phyloP scores from a whole-genome alignment of 352 stramenopile genomes.

The Saprolegnia diclina region DNA sequence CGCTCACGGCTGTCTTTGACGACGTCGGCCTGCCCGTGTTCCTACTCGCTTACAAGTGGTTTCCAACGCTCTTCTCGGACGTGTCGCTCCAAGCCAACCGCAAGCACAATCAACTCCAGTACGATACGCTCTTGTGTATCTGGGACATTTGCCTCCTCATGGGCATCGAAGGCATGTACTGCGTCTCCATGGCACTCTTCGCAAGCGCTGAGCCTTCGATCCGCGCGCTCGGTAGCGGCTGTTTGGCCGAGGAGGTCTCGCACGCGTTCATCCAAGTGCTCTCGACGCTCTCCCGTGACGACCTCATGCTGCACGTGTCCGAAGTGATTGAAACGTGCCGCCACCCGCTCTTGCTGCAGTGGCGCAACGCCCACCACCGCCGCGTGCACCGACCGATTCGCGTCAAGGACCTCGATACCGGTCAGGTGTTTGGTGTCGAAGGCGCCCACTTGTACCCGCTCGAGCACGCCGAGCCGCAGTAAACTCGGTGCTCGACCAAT shows the following conservation, averaged over 20 bases:
- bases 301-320: constrained; percentile 68
- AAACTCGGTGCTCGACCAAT: no score
- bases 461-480: background rate
- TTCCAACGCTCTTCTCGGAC: constrained; percentile 81
- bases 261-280: constrained; percentile 52
- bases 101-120: constrained; percentile 61
- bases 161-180: constrained; percentile 76
- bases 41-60: constrained; percentile 85
- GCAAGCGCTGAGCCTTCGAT: constrained; percentile 55
- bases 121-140: constrained; percentile 64
- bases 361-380: constrained; percentile 66
- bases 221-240: constrained; percentile 34
- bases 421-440: constrained; percentile 22
- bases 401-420: constrained; percentile 26
- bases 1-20: constrained; percentile 50
- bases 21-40: constrained; percentile 58
- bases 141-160: constrained; percentile 79
- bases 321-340: constrained; percentile 73
- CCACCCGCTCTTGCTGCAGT: constrained; percentile 68
- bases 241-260: constrained; percentile 59
- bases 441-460: constrained; percentile 6
- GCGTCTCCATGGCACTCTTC: constrained; percentile 61
- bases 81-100: constrained; percentile 57
- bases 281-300: constrained; percentile 42
- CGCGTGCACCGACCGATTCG: constrained; percentile 31